These are phyloP conservation scores for Septoria petroselini DNA, from an alignment of 2,329 filamentous ascomycete genomes.

Conservation along the genomic window DNA sequence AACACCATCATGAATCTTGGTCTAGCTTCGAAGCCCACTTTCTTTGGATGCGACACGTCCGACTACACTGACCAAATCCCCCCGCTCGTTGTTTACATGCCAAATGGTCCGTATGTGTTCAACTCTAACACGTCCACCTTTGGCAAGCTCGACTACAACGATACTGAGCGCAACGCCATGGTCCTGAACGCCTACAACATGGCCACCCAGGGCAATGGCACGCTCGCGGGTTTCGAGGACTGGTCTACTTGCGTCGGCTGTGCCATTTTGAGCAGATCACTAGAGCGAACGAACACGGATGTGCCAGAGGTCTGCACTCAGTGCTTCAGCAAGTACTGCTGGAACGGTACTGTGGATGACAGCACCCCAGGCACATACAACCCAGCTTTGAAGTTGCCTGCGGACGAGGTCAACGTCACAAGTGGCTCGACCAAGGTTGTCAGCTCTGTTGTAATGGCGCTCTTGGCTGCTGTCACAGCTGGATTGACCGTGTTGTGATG, in stretches of 20 bases:
- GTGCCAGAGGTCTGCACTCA: conserved; percentile 68
- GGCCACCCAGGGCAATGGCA: conserved; percentile 78
- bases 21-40: conserved; percentile 66
- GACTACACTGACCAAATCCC: conserved; percentile 57
- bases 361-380: conserved; percentile 27
- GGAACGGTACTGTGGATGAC: conserved; percentile 69
- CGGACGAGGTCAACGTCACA: conserved; percentile 16
- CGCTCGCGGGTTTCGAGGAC: conserved; percentile 59
- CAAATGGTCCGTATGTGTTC: conserved; percentile 64
- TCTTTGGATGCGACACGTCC: conserved; percentile 71
- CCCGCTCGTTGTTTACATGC: conserved; percentile 81
- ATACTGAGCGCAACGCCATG: conserved; percentile 68
- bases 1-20: conserved; percentile 78
- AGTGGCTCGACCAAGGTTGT: conserved; percentile 12
- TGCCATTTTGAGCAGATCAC: conserved; percentile 74
- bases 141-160: conserved; percentile 57
- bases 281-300: conserved; percentile 64
- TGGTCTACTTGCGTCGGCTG: conserved; percentile 88
- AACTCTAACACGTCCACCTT: conserved; percentile 79
- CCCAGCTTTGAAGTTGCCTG: conserved; percentile 30
- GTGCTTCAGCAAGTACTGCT: conserved; percentile 86
- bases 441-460: conserved; percentile 3
- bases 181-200: conserved; percentile 84
- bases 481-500: conserved; percentile 7
- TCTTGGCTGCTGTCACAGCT: conserved; percentile 6